Evolutionary conservation across 768 basidiomycete genomes (phyloP).

Genomic region (Boletus rex-veris): DNA sequence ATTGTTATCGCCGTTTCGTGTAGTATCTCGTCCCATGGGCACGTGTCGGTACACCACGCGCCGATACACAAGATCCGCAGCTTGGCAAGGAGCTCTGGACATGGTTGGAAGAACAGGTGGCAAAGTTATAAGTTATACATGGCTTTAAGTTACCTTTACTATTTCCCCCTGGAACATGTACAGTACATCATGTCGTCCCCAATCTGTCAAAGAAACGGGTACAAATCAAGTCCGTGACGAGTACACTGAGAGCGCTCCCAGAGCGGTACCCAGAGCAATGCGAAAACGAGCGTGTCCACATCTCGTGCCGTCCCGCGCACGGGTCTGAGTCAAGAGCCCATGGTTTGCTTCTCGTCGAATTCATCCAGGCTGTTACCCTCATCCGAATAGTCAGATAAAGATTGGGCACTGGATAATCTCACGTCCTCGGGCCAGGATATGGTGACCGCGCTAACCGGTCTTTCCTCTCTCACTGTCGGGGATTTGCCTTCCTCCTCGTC

Average conservation of each 20-base stretch:
- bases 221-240: too few relatives aligned
- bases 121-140: neutral
- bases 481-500: neutral
- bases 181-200: neutral
- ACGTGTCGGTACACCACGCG: neutral
- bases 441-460: neutral
- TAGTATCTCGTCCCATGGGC: slow-evolving; percentile 10
- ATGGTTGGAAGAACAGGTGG: slow-evolving; percentile 10
- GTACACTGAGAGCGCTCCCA: too few relatives aligned
- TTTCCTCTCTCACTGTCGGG: neutral
- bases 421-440: neutral
- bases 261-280: too few relatives aligned
- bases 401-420: neutral
- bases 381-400: neutral
- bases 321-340: neutral
- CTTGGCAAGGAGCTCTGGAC: slow-evolving; percentile 12
- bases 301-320: neutral
- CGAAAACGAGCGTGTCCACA: neutral
- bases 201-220: too few relatives aligned
- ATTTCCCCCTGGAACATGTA: too few relatives aligned
- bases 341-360: neutral
- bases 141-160: too few relatives aligned
- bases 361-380: neutral
- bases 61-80: slow-evolving; percentile 5
- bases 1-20: neutral